These are phyloP conservation scores for Fallopia convolvulus DNA, from an alignment of 148 eudicot genomes.

Conservation along the genomic window DNA sequence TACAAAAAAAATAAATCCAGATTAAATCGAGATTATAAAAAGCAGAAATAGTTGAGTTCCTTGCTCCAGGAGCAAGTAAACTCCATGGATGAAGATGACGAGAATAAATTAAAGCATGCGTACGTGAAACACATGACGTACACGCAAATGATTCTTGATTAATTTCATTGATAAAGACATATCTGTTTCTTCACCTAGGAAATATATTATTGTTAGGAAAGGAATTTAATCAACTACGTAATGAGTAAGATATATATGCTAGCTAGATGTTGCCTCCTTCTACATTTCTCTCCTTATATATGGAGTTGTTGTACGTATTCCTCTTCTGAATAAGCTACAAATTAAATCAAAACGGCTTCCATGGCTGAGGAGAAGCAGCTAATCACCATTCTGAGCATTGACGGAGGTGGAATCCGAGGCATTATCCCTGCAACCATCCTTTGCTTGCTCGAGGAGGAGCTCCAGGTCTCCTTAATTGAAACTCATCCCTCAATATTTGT, in stretches of 20 bases:
- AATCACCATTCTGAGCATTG: conserved; percentile 18
- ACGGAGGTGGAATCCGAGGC: conserved; percentile 18
- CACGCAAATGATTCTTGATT: background rate
- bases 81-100: background rate
- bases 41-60: background rate
- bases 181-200: background rate
- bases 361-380: background rate
- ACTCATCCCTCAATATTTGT: background rate
- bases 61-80: background rate
- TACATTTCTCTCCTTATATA: too few relatives aligned
- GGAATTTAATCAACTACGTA: background rate
- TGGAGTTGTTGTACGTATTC: too few relatives aligned
- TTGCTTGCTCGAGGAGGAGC: conserved; percentile 2
- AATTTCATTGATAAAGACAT: background rate
- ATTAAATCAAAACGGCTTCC: background rate
- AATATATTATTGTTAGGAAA: background rate
- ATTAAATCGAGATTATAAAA: too few relatives aligned
- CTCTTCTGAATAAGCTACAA: background rate
- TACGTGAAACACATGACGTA: background rate
- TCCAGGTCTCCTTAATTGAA: conserved; percentile 8
- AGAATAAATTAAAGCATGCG: background rate
- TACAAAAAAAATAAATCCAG: too few relatives aligned
- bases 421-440: conserved; percentile 14
- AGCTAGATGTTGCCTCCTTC: too few relatives aligned
- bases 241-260: background rate